phyloP scores from a whole-genome alignment of 1,139 yeast species.

The Blastobotrys arbuscula region DNA sequence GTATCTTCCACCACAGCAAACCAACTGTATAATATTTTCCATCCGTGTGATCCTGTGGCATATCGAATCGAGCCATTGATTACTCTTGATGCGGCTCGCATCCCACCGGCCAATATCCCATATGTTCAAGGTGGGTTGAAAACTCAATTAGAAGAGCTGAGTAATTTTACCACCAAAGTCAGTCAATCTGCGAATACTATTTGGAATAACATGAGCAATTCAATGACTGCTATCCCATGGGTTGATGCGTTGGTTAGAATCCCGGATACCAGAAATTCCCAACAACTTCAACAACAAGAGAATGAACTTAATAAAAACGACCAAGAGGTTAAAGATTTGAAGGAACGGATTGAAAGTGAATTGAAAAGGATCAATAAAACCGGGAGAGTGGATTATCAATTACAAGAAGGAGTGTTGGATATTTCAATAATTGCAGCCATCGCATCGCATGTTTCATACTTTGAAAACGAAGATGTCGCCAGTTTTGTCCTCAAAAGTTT shows the following conservation, averaged over 20 bases:
- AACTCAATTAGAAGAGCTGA: constrained; percentile 39
- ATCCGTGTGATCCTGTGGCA: constrained; percentile 86
- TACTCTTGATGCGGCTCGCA: constrained; percentile 46
- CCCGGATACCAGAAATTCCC: neutral
- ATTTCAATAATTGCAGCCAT: constrained; percentile 73
- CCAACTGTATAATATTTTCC: constrained; percentile 70
- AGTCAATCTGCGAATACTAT: constrained; percentile 44
- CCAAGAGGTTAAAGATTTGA: constrained; percentile 14
- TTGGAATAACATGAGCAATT: constrained; percentile 28
- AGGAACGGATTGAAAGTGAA: constrained; percentile 25
- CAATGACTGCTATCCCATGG: constrained; percentile 12
- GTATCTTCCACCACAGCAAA: constrained; percentile 37
- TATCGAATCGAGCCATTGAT: constrained; percentile 82
- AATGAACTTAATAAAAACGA: neutral
- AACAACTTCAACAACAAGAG: neutral
- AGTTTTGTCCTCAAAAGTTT: constrained; percentile 55
- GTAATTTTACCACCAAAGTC: constrained; percentile 40
- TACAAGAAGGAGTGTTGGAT: constrained; percentile 78
- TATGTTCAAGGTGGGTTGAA: constrained; percentile 46
- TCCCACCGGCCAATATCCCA: constrained; percentile 57
- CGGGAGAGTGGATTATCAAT: constrained; percentile 76
- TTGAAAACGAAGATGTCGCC: constrained; percentile 82
- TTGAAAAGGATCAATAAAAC: constrained; percentile 43
- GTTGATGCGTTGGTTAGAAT: constrained; percentile 10
- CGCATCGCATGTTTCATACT: constrained; percentile 82